Evolutionary conservation across 1,284 basidiomycete genomes (phyloP).

Genomic region (Grifola frondosa): DNA sequence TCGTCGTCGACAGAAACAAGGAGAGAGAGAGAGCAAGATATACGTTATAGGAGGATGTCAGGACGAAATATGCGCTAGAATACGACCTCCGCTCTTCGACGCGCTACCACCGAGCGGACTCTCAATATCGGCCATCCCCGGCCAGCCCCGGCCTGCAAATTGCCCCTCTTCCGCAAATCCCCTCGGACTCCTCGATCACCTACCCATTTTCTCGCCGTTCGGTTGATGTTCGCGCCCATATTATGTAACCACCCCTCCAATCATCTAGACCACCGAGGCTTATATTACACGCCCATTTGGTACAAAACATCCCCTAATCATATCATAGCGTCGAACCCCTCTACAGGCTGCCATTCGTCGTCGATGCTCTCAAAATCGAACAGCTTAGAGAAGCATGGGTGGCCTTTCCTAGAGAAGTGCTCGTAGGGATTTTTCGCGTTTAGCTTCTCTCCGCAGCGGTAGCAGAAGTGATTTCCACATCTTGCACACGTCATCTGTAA

Average conservation of each 20-base stretch:
- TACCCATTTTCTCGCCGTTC: constrained; percentile 1
- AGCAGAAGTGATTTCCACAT: constrained; percentile 76
- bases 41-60: constrained; percentile 27
- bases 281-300: not conserved
- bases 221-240: not conserved
- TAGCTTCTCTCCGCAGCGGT: constrained; percentile 64
- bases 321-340: constrained; percentile 40
- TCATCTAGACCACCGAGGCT: no score
- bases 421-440: constrained; percentile 54
- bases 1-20: constrained; percentile 31
- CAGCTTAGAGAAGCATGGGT: constrained; percentile 59
- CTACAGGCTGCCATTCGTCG: constrained; percentile 55
- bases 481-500: constrained; percentile 71
- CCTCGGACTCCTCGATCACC: constrained; percentile 10
- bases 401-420: constrained; percentile 64
- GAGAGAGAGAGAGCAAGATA: constrained; percentile 29
- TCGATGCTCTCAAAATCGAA: constrained; percentile 55
- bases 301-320: constrained; percentile 8
- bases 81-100: constrained; percentile 3
- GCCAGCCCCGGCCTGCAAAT: constrained; percentile 1
- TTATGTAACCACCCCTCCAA: no score
- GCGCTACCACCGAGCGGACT: not conserved
- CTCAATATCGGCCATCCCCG: not conserved
- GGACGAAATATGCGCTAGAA: constrained; percentile 19
- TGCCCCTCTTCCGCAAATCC: constrained; percentile 6